Conservation (phyloP, 192 early-diverging fungal species). For the Coemansia sp. region DNA sequence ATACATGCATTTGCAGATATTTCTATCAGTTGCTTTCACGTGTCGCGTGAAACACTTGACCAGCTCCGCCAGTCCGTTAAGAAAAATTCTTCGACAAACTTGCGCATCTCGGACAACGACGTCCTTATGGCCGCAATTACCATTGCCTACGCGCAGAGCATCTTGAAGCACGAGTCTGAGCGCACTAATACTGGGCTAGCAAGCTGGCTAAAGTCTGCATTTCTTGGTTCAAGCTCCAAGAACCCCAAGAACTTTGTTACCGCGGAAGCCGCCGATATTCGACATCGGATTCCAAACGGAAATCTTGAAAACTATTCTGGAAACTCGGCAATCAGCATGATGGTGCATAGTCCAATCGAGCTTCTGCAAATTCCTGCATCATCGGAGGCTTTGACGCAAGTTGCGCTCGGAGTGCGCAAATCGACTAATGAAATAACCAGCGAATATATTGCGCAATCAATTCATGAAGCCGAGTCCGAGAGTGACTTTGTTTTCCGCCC, state of each 20-base stretch:
- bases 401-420: background rate
- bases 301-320: background rate
- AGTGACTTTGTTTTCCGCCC: background rate
- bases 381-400: background rate
- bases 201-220: background rate
- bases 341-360: background rate
- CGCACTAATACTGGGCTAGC: background rate
- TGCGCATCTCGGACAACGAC: conserved; percentile 24
- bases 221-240: background rate
- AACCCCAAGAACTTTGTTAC: background rate
- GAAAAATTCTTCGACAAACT: background rate
- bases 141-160: conserved; percentile 14
- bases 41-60: background rate
- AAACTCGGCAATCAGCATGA: background rate
- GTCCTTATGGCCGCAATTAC: conserved; percentile 5
- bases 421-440: background rate
- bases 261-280: background rate
- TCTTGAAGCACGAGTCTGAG: background rate
- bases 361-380: conserved; percentile 6
- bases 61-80: background rate
- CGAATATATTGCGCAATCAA: conserved; percentile 8
- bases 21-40: conserved; percentile 10
- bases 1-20: background rate
- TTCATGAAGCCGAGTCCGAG: background rate
- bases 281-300: background rate